Evolutionary conservation across 345 rosid genomes (phyloP).

Genomic region (sweet orange (Citrus sinensis)): DNA sequence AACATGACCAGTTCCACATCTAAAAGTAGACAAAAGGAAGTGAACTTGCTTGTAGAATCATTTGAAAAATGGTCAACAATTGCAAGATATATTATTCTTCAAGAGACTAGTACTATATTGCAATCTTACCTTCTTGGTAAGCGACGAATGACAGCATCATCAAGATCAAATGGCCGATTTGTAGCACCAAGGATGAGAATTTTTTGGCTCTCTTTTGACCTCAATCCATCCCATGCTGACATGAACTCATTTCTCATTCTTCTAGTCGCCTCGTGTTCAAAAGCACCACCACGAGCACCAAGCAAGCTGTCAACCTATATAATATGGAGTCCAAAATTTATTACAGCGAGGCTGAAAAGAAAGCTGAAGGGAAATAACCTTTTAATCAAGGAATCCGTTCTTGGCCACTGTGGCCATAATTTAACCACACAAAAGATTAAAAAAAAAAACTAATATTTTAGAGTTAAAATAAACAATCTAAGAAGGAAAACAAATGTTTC

Average conservation of each 20-base stretch:
- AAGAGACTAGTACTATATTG: not conserved
- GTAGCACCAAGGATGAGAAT: slow-evolving; percentile 98
- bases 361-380: not conserved
- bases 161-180: slow-evolving; percentile 98
- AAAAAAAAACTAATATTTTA: not conserved
- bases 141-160: slow-evolving; percentile 96
- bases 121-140: slow-evolving; percentile 83
- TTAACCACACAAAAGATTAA: not conserved
- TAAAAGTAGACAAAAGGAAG: not conserved
- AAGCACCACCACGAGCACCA: slow-evolving; percentile 97
- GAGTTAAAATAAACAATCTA: not conserved
- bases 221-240: slow-evolving; percentile 99
- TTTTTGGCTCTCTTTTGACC: slow-evolving; percentile 93
- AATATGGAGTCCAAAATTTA: slow-evolving; percentile 7
- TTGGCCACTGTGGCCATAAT: not conserved
- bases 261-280: slow-evolving; percentile 95
- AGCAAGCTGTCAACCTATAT: slow-evolving; percentile 90
- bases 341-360: not conserved
- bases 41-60: not conserved
- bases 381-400: not conserved
- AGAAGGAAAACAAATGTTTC: not conserved
- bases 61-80: not conserved
- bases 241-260: slow-evolving; percentile 99
- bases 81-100: not conserved
- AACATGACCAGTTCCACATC: not conserved